Evolutionary conservation across 2,329 filamentous ascomycete species (phyloP), one percentile per base, ranked within the genome.

Genomic region (Botrytis galanthina): DNA sequence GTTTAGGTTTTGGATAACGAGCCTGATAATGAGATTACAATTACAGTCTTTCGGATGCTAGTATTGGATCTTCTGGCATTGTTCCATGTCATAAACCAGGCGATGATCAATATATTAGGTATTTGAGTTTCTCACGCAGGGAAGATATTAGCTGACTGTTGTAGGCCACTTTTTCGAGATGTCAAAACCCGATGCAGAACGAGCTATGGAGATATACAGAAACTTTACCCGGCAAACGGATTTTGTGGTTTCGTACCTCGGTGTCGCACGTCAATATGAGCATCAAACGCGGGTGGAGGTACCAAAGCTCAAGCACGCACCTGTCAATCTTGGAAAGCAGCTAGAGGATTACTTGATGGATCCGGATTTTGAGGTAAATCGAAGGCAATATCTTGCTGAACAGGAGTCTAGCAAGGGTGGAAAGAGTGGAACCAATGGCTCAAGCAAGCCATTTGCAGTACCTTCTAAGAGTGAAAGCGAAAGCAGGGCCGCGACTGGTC

Each of bases 101-200:
- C 93, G 67, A 93, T 97, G 81, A 99, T 99, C 84, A 98, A 97
- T 82, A 94, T 99, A 74, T 85, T 99, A 73, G 94, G 95, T 97
- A 85, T 77, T 89, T 80, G 26, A 54, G 20, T 60, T 35, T 20
- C 29, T 60, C 16, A 16, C 3, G 18, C 7, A 29, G 10, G 10
- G 14, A 46, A 29, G 37, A 26, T 35, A 71, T 60, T 44, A 70
- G 74, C 79, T 81, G 64, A 80, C 76, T 16, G 18, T 57, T 44
- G 20, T 76, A 97, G 94, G 96, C 78, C 93, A 97, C 83, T 99
- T 98, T 83, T 99, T 99, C 79, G 96, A 99, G 84, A 95, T 99
- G 92, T 98, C 96, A 69, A 93, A 93, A 80, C 88, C 93, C 39
- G 96, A 99, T 83, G 97, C 96, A 74, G 94, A 98, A 82, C 89